Conservation (phyloP, 2,329 filamentous ascomycete genomes). For the Pseudocercospora musae region DNA sequence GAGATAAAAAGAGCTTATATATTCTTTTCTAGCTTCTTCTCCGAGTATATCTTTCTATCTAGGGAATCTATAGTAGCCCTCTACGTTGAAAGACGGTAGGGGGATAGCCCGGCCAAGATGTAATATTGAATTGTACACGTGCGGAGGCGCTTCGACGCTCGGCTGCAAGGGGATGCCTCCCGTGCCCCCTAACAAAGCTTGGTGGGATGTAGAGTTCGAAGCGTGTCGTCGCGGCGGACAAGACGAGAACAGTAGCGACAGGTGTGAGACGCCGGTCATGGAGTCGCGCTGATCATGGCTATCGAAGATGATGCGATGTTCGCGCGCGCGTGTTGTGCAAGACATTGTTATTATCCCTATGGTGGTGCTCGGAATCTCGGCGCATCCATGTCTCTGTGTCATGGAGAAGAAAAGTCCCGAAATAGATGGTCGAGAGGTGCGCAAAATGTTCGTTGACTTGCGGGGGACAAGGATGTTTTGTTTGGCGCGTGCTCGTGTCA, state of each 20-base stretch:
- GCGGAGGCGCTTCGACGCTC: conserved; percentile 1
- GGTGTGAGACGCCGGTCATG: background rate
- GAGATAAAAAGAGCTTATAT: too few species aligned
- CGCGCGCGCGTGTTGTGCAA: conserved; percentile 1
- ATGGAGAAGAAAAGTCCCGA: background rate
- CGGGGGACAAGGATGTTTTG: background rate
- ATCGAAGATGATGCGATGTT: too few species aligned
- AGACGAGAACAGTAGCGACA: background rate
- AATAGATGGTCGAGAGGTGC: background rate
- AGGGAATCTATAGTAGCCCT: too few species aligned
- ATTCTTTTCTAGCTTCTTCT: too few species aligned
- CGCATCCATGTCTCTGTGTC: background rate
- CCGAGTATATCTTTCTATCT: too few species aligned
- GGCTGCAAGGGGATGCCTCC: conserved; percentile 2
- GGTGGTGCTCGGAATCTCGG: background rate
- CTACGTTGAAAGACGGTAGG: too few species aligned
- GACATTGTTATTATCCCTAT: too few species aligned
- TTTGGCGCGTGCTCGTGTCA: too few species aligned
- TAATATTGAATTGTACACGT: conserved; percentile 10
- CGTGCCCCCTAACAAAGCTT: background rate
- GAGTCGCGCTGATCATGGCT: too few species aligned
- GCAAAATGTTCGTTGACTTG: background rate
- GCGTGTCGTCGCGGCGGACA: background rate
- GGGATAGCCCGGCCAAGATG: background rate
- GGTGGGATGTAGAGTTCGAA: conserved; percentile 4